These are phyloP conservation scores for Aciculosporium take DNA, from an alignment of 2,329 filamentous ascomycete species.

Conservation along the genomic window DNA sequence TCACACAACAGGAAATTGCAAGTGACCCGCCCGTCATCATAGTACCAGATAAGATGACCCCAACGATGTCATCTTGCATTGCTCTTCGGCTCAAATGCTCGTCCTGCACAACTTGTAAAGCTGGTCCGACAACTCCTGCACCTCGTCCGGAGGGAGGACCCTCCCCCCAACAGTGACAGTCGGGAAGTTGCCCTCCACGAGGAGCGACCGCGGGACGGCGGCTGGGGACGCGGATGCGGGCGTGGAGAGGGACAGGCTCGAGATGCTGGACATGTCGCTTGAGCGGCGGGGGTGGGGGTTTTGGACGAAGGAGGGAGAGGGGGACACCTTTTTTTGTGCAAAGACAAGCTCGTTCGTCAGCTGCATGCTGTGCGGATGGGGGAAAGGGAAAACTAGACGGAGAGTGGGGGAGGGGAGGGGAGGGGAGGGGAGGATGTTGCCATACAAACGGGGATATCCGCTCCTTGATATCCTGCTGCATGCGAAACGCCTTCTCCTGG, in stretches of 20 bases:
- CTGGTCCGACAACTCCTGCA: conserved; percentile 3
- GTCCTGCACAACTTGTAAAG: conserved; percentile 1
- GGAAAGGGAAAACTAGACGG: background rate
- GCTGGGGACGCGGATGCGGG: background rate
- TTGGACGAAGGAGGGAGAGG: background rate
- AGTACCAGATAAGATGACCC: no score
- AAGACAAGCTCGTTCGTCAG: background rate
- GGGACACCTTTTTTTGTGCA: conserved; percentile 1
- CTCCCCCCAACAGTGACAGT: conserved; percentile 1
- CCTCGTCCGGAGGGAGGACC: background rate
- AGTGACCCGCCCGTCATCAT: no score
- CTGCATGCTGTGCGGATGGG: no score
- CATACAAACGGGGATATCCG: conserved; percentile 20
- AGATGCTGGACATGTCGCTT: conserved; percentile 3
- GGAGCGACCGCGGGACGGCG: background rate
- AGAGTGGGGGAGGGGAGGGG: background rate
- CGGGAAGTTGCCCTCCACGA: background rate
- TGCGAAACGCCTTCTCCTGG: conserved; percentile 32
- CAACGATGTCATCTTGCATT: no score
- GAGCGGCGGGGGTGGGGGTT: background rate
- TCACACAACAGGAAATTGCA: no score
- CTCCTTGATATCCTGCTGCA: conserved; percentile 31
- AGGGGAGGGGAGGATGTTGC: background rate
- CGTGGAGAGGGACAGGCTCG: conserved; percentile 1
- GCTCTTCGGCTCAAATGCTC: background rate